These are phyloP conservation scores for Ascochyta lentis DNA, from an alignment of 2,329 filamentous ascomycete genomes.

Conservation along the genomic window DNA sequence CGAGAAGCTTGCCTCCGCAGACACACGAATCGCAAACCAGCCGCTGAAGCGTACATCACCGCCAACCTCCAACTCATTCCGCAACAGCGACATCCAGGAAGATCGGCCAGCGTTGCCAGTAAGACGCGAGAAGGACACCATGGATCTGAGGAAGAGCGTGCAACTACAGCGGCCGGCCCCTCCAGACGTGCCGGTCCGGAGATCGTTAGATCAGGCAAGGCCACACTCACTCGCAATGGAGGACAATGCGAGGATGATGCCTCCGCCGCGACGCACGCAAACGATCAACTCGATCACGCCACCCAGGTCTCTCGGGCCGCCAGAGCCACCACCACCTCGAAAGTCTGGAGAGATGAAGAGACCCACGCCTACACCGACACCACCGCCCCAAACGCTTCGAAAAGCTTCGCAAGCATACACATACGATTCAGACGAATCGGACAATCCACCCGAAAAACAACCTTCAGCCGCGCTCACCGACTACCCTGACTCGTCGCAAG, in stretches of 20 bases:
- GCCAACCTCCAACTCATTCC: slow-evolving; percentile 13
- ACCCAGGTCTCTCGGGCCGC: slow-evolving; percentile 38
- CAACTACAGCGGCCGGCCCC: slow-evolving; percentile 38
- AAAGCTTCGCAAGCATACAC: slow-evolving; percentile 32
- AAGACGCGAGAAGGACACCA: slow-evolving; percentile 47
- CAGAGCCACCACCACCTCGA: slow-evolving; percentile 43
- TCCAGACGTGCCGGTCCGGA: slow-evolving; percentile 44
- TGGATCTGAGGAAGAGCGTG: slow-evolving; percentile 46
- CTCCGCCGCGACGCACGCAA: slow-evolving; percentile 45
- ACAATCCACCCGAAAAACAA: slow-evolving; percentile 54
- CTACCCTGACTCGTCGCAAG: slow-evolving; percentile 83
- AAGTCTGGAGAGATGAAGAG: slow-evolving; percentile 44
- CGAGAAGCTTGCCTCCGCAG: slow-evolving; percentile 31
- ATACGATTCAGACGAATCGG: slow-evolving; percentile 60
- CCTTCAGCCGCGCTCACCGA: slow-evolving; percentile 63
- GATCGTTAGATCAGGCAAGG: slow-evolving; percentile 46
- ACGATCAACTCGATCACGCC: slow-evolving; percentile 28
- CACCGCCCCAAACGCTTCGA: slow-evolving; percentile 10
- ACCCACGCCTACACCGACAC: slow-evolving; percentile 26
- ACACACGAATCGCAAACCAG: slow-evolving; percentile 29
- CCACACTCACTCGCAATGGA: slow-evolving; percentile 34
- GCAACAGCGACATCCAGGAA: slow-evolving; percentile 41
- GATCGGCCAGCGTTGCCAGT: slow-evolving; percentile 60
- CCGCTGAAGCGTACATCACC: slow-evolving; percentile 27
- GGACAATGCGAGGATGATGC: slow-evolving; percentile 37